Evolutionary conservation across 1,139 yeast species (phyloP), one percentile per base, ranked within the genome.

Genomic region (Zygosaccharomyces sapae): DNA sequence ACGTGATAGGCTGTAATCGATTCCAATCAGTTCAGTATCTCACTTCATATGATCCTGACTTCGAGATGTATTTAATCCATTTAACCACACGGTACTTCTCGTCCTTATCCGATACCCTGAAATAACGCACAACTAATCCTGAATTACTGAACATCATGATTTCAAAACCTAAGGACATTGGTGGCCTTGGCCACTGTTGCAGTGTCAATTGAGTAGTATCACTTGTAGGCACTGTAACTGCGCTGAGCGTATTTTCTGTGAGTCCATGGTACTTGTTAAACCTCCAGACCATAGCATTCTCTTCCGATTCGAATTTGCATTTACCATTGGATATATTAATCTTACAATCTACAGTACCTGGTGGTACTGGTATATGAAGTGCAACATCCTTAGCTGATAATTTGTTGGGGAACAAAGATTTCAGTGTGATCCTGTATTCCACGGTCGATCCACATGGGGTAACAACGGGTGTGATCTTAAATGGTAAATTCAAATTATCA

Each of bases 21-120:
- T 4, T 13, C 18, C 34, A 16, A 19, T 20, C 12, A 8, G 6
- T 27, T 50, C 62, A 83, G 53, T 81, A 81, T 49, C 96, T 71
- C 10, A 87, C 75, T 53, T 88, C 96, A 58, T 86, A 88, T 4
- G 86, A 78, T 0, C 96, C 96, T 0, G 90, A 81, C 53, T 75
- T 77, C 1, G 90, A 77, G 16, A 77, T 66, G 64, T 90, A 90
- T 58, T 86, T 79, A 39, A 89, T 94, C 95, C 95, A 89, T 63
- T 90, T 90, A 18, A 87, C 81, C 1, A 95, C 82, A 41, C 77
- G 71, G 67, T 86, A 85, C 51, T 79, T 80, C 7, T 77, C 57
- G 12, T 57, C 51, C 58, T 74, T 77, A 59, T 87, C 96, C 31
- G 72, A 73, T 2, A 90, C 83, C 62, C 80, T 80, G 57, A 90